These are phyloP conservation scores for Trifolium fragiferum DNA, from an alignment of 306 rosid species.

Conservation along the genomic window DNA sequence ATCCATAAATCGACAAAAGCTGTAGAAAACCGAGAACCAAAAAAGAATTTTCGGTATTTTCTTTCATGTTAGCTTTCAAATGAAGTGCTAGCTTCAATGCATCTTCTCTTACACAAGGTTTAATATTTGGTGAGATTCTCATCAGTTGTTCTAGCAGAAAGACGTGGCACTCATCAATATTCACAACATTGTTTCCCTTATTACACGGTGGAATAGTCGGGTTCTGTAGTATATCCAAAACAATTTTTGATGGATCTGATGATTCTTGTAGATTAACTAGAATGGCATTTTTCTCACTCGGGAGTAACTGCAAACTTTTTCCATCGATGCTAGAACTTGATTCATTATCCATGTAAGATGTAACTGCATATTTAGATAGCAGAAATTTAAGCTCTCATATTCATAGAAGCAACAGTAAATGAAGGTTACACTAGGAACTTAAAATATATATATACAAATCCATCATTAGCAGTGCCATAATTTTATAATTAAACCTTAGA, in stretches of 20 bases:
- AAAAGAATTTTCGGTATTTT: slow-evolving; percentile 3
- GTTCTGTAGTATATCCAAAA: neutral
- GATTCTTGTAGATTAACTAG: neutral
- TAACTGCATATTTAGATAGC: neutral
- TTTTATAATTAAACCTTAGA: neutral
- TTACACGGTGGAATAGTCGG: neutral
- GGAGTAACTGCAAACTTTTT: neutral
- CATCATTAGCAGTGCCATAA: neutral
- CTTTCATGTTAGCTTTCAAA: slow-evolving; percentile 3
- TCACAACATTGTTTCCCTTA: neutral
- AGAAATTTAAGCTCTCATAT: neutral
- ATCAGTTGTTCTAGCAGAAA: neutral
- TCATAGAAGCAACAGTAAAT: neutral
- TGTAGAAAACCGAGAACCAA: neutral
- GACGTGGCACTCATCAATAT: neutral
- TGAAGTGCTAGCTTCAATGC: slow-evolving; percentile 19
- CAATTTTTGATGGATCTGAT: neutral
- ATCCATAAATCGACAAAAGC: neutral
- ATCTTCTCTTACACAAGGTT: slow-evolving; percentile 19
- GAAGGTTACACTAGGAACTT: neutral
- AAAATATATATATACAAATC: neutral
- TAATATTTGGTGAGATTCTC: slow-evolving; percentile 1
- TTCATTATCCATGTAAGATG: too few relatives aligned
- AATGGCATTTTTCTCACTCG: neutral
- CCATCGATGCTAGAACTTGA: neutral